Evolutionary conservation across 805 yeast species (phyloP), one percentile per base, ranked within the genome.

Genomic region (Lipomyces mesembrius): DNA sequence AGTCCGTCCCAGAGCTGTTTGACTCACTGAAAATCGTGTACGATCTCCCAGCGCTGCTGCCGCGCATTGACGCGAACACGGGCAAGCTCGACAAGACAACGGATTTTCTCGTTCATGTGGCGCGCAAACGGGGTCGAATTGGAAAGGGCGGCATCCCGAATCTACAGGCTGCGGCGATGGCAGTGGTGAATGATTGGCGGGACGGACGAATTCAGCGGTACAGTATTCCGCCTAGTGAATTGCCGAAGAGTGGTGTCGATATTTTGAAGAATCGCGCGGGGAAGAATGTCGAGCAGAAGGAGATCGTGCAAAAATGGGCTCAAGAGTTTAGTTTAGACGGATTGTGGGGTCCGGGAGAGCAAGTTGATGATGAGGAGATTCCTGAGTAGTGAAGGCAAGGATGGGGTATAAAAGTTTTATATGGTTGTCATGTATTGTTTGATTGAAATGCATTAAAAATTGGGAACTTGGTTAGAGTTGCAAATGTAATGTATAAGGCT

Each of bases 111-210:
- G 93, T 95, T 71, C 97, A 92, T 74, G 88, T 95, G 67, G 97
- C 98, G 32, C 88, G 99, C 78, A 86, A 87, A 73, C 88, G 92
- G 78, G 99, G 99, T 66, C 86, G 98, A 79, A 82, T 95, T 70
- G 92, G 97, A 60, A 89, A 86, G 75, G 97, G 97, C 55, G 99
- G 99, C 76, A 79, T 95, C 66, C 97, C 98, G 65, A 92, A 95
- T 77, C 78, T 95, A 70, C 89, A 87, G 66, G 84, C 93, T 71
- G 97, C 98, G 8, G 97, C 96, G 49, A 77, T 85, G 74, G 83
- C 90, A 49, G 89, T 95, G 12, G 82, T 95, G 75, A 91, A 86
- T 74, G 99, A 95, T 79, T 95, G 98, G 98, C 87, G 97, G 80
- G 98, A 93, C 78, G 99, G 99, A 66, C 87, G 95, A 77, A 87